These are phyloP conservation scores for Oryza glumipatula DNA, from an alignment of 176 grass and related monocot species.

Conservation along the genomic window DNA sequence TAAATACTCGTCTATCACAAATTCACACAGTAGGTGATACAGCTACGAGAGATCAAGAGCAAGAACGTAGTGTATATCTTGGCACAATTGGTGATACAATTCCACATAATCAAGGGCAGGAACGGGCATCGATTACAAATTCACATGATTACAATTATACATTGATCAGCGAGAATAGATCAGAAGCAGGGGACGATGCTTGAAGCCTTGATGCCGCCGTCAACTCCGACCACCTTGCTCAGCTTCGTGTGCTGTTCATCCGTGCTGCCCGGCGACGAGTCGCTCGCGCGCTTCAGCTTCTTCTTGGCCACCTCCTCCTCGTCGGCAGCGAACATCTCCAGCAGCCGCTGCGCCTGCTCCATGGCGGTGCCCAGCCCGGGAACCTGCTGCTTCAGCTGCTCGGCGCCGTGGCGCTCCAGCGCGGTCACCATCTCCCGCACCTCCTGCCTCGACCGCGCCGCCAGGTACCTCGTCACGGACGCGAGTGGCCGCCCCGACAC, in stretches of 20 bases:
- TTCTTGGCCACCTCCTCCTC: constrained; percentile 14
- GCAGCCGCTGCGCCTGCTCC: constrained; percentile 40
- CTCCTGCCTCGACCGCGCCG: constrained; percentile 22
- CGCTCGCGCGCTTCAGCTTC: constrained; percentile 12
- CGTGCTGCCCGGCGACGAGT: neutral
- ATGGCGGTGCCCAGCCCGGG: constrained; percentile 10
- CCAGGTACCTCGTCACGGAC: constrained; percentile 21
- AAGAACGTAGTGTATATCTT: no score
- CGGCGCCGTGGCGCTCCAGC: neutral
- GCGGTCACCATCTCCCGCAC: constrained; percentile 22
- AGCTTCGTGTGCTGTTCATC: neutral
- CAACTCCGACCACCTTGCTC: neutral
- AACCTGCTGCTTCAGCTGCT: neutral
- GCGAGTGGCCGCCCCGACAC: neutral
- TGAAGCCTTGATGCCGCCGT: neutral
- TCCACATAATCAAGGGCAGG: no score
- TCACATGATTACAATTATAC: no score
- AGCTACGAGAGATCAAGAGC: no score
- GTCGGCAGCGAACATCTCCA: constrained; percentile 37
- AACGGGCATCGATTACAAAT: no score
- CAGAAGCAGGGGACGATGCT: neutral
- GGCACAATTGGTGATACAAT: no score
- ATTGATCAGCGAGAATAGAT: neutral
- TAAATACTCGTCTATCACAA: no score
- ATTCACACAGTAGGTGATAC: no score